Evolutionary conservation across 2,329 filamentous ascomycete species (phyloP).

Genomic region (Calonectria fujianensis): DNA sequence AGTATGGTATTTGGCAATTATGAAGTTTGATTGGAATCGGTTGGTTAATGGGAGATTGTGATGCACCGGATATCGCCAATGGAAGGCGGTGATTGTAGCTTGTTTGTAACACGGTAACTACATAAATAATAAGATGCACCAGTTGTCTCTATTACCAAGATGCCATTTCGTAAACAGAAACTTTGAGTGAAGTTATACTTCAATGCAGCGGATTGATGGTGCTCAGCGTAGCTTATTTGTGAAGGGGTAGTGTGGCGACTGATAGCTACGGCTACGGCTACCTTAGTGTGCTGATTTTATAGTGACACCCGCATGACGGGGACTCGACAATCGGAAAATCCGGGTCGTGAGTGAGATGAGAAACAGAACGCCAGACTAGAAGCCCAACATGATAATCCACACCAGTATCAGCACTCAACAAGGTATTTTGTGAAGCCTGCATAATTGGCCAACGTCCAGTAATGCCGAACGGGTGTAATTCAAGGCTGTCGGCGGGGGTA

Average conservation of each 20-base stretch:
- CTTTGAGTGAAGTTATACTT: not conserved
- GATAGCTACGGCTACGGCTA: not conserved
- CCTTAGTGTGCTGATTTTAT: conserved; percentile 21
- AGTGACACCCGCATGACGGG: conserved; percentile 18
- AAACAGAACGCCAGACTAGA: not conserved
- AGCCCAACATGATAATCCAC: not conserved
- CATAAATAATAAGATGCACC: conserved; percentile 51
- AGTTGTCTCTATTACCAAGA: conserved; percentile 21
- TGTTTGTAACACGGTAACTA: conserved; percentile 42
- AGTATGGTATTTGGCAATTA: conserved; percentile 45
- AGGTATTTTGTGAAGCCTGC: not conserved
- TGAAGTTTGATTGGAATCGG: conserved; percentile 43
- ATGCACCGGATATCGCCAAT: conserved; percentile 38
- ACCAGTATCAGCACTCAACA: not conserved
- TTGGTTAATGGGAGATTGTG: conserved; percentile 36
- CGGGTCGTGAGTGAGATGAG: not conserved
- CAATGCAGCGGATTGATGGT: too few relatives aligned
- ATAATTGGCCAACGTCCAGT: conserved; percentile 1
- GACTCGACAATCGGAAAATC: conserved; percentile 1
- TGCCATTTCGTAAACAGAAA: too few relatives aligned
- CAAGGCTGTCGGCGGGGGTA: conserved; percentile 24
- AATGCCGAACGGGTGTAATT: conserved; percentile 11
- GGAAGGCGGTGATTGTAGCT: conserved; percentile 37
- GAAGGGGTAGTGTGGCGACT: not conserved
- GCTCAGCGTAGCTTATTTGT: not conserved